Evolutionary conservation across 352 stramenopile species (phyloP).

Genomic region (Pythium periplocum): DNA sequence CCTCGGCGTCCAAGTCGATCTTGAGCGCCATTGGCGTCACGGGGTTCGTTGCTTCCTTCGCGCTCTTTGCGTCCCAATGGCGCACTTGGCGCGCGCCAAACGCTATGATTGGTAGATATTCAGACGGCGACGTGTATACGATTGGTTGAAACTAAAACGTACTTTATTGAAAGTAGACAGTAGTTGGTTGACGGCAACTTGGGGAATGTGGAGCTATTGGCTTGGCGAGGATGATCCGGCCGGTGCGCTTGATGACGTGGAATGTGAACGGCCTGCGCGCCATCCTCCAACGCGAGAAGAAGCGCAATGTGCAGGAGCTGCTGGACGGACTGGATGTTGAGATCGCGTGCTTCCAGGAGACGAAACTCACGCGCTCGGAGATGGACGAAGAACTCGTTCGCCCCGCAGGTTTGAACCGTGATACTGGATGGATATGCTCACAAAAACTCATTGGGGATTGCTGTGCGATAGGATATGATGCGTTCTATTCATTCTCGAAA

Average conservation of each 20-base stretch:
- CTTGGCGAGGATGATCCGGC: not conserved
- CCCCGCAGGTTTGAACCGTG: slow-evolving; percentile 28
- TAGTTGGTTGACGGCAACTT: too few relatives aligned
- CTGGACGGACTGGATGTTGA: slow-evolving; percentile 55
- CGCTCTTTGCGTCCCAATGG: slow-evolving; percentile 12
- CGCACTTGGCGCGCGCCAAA: slow-evolving; percentile 23
- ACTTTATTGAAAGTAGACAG: not conserved
- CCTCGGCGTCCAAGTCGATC: slow-evolving; percentile 53
- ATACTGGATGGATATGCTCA: not conserved
- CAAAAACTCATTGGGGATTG: not conserved
- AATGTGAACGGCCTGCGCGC: slow-evolving; percentile 84
- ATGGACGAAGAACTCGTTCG: slow-evolving; percentile 73
- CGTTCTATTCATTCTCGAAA: slow-evolving; percentile 80
- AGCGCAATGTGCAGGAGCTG: slow-evolving; percentile 37
- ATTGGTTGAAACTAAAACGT: slow-evolving; percentile 6
- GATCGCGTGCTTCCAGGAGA: slow-evolving; percentile 83
- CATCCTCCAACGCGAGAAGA: slow-evolving; percentile 54
- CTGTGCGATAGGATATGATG: slow-evolving; percentile 51
- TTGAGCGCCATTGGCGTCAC: slow-evolving; percentile 10
- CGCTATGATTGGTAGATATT: slow-evolving; percentile 22
- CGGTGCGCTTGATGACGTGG: slow-evolving; percentile 68
- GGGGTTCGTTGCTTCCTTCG: slow-evolving; percentile 3
- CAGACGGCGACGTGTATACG: slow-evolving; percentile 1
- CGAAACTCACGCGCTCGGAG: slow-evolving; percentile 79
- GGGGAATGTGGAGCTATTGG: not conserved